Conservation (phyloP, 148 eudicot species). For the Tetragonia tetragonoides region DNA sequence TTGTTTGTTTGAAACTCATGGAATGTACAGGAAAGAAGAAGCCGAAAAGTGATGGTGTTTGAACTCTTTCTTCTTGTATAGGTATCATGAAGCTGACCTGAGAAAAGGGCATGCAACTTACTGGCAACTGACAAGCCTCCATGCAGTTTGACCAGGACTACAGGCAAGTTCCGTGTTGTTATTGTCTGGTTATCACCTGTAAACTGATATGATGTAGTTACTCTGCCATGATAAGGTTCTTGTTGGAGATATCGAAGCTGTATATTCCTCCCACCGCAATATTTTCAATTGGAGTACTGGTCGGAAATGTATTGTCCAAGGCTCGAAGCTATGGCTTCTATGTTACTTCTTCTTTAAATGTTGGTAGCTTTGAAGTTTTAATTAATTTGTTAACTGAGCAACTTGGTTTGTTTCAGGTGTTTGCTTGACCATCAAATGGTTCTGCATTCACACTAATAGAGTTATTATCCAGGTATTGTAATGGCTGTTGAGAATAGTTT, state of each 20-base stretch:
- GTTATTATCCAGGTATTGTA: too few species aligned
- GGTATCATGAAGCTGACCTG: constrained; percentile 99
- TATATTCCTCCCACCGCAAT: constrained; percentile 90
- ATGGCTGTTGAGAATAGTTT: too few species aligned
- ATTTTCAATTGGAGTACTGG: constrained; percentile 79
- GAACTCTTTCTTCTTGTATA: constrained; percentile 26
- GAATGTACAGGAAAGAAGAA: not conserved
- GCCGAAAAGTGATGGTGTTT: not conserved
- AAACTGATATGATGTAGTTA: constrained; percentile 11
- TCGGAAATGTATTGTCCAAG: constrained; percentile 72
- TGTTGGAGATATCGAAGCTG: constrained; percentile 86
- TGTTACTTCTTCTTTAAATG: too few species aligned
- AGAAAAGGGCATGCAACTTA: constrained; percentile 89
- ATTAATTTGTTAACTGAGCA: too few species aligned
- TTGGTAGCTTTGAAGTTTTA: too few species aligned
- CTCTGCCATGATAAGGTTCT: constrained; percentile 59
- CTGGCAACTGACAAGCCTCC: constrained; percentile 98
- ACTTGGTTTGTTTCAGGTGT: too few species aligned
- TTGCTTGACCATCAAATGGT: too few species aligned
- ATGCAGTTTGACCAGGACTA: constrained; percentile 98
- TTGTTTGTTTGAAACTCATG: not conserved
- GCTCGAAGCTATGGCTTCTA: not conserved
- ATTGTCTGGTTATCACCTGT: constrained; percentile 6
- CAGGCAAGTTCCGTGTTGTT: constrained; percentile 50
- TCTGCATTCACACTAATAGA: too few species aligned